Evolutionary conservation across 441 rosid genomes (phyloP).

Genomic region (Erodium chrysanthum): DNA sequence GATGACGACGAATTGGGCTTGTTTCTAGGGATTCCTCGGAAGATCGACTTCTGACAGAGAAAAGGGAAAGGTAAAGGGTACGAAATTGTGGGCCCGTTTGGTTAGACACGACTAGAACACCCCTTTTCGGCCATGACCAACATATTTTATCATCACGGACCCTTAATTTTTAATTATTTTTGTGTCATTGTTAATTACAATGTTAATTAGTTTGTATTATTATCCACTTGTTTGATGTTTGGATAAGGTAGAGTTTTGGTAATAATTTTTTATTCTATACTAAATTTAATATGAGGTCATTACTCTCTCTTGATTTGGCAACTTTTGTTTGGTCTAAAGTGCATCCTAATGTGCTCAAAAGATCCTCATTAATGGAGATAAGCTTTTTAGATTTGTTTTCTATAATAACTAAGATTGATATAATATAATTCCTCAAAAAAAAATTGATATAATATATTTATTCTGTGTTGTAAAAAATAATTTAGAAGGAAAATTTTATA

Average conservation of each 20-base stretch:
- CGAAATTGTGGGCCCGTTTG: not conserved
- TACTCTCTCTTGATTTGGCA: not conserved
- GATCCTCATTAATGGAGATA: not conserved
- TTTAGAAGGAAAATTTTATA: no score
- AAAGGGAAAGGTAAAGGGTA: not conserved
- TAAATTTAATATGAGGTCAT: not conserved
- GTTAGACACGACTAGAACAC: not conserved
- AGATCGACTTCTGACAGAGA: not conserved
- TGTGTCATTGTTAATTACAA: not conserved
- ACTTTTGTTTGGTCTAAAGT: not conserved
- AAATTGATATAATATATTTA: no score
- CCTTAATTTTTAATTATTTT: not conserved
- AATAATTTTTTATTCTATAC: not conserved
- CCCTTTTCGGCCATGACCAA: not conserved
- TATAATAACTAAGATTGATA: not conserved
- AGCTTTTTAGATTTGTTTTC: not conserved
- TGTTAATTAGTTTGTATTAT: not conserved
- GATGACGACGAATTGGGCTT: not conserved
- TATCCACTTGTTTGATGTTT: not conserved
- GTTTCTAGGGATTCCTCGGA: conserved; percentile 7
- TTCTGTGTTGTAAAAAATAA: no score
- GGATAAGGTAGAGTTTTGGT: not conserved
- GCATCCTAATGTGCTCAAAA: not conserved
- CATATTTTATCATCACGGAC: not conserved
- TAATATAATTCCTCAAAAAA: no score